Conservation (phyloP, 2,329 filamentous ascomycete species). For the Fusarium sp. region DNA sequence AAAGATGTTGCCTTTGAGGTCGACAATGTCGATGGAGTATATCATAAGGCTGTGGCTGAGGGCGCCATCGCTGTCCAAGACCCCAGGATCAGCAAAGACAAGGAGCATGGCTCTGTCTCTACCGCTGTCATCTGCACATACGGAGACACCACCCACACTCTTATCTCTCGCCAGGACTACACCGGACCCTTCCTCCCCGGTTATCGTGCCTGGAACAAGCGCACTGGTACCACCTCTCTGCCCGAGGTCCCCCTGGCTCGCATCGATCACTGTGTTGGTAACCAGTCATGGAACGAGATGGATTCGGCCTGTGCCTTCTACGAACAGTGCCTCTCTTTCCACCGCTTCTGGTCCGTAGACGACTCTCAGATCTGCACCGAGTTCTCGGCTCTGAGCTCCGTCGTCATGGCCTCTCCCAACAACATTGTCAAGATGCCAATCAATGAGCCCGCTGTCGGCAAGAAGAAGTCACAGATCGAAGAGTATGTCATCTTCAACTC, state of each 20-base stretch:
- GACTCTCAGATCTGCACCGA: conserved; percentile 93
- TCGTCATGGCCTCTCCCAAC: conserved; percentile 90
- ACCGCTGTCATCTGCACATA: conserved; percentile 90
- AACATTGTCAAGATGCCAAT: conserved; percentile 97
- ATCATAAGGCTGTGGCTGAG: conserved; percentile 74
- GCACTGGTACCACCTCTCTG: conserved; percentile 56
- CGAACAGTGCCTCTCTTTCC: conserved; percentile 89
- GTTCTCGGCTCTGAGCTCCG: conserved; percentile 86
- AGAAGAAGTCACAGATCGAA: conserved; percentile 94
- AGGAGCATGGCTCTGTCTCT: conserved; percentile 72
- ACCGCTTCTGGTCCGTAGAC: conserved; percentile 97
- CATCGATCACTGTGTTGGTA: conserved; percentile 97
- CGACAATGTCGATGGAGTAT: conserved; percentile 86
- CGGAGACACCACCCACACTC: conserved; percentile 93
- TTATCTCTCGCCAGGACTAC: conserved; percentile 80
- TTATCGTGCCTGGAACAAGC: conserved; percentile 68
- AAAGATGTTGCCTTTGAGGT: conserved; percentile 97
- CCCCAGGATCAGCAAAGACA: conserved; percentile 66
- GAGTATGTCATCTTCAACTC: conserved; percentile 92
- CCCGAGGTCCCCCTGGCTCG: conserved; percentile 75
- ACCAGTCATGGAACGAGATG: conserved; percentile 96
- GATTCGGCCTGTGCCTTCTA: conserved; percentile 75
- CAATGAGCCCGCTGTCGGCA: conserved; percentile 91
- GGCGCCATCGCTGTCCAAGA: conserved; percentile 71
- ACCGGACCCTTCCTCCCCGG: conserved; percentile 84